Evolutionary conservation across 78 protist genomes (phyloP), one percentile per base, ranked within the genome.

Genomic region (Polysphondylium violaceum): DNA sequence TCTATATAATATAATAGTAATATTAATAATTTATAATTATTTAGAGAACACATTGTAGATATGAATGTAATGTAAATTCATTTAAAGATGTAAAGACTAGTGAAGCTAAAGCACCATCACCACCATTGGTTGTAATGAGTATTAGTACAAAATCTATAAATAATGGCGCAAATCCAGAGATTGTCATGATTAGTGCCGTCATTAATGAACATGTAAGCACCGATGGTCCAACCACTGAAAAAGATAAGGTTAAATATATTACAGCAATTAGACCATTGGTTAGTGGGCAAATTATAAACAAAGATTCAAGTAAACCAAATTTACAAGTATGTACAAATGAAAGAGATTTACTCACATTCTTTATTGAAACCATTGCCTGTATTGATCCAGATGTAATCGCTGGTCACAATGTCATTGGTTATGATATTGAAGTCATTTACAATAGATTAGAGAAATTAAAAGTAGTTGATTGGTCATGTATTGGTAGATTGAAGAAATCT

Each of bases 321-420:
- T 64, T 78, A 0, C 2, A 27, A 40, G 8, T 91, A 21, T 67
- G 43, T 27, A 60, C 60, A 19, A 95, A 89, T 61, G 90, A 91
- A 25, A 67, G 95, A 21, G 72, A 76, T 25, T 71, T 95, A 36
- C 17, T 44, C 43, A 41, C 25, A 33, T 61, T 85, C 25, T 41
- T 96, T 74, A 81, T 88, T 65, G 93, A 90, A 6, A 79, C 87
- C 27, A 23, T 96, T 16, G 61, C 74, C 35, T 16, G 7, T 3
- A 19, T 67, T 16, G 98, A 97, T 78, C 97, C 98, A 8, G 98
- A 96, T 74, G 72, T 95, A 21, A 33, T 88, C 2, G 63, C 93
- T 7, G 98, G 98, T 29, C 99, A 98, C 97, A 98, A 97, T 74
- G 64, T 98, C 58, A 21, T 83, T 16, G 94, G 95, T 0, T 96